These are phyloP conservation scores for Coemansia sp. DNA, from an alignment of 192 early-diverging fungal genomes.

Conservation along the genomic window DNA sequence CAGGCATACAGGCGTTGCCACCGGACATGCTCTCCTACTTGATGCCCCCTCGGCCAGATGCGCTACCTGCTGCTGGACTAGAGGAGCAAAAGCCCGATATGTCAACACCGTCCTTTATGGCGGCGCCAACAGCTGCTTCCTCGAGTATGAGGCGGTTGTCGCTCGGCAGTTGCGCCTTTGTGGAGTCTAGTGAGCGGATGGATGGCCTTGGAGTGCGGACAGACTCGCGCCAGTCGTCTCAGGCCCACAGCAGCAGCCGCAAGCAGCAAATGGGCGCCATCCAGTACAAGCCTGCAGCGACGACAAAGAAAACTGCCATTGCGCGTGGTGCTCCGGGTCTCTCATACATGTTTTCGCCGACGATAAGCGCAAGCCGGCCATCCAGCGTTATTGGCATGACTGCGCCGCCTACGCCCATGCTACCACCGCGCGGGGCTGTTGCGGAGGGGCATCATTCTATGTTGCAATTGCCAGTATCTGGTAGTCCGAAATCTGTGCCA, in stretches of 20 bases:
- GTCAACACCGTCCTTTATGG: neutral
- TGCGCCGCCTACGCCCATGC: slow-evolving; percentile 13
- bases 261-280: slow-evolving; percentile 36
- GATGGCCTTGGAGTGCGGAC: slow-evolving; percentile 23
- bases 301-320: slow-evolving; percentile 27
- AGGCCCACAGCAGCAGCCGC: slow-evolving; percentile 21
- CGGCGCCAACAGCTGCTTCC: neutral
- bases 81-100: neutral
- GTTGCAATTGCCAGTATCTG: neutral
- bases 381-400: slow-evolving; percentile 43
- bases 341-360: slow-evolving; percentile 59
- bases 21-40: slow-evolving; percentile 6
- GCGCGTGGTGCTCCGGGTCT: slow-evolving; percentile 55
- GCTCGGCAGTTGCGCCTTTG: slow-evolving; percentile 15
- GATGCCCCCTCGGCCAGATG: neutral
- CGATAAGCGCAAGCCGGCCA: slow-evolving; percentile 40
- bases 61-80: neutral
- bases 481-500: neutral
- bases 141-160: slow-evolving; percentile 16
- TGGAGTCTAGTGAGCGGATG: slow-evolving; percentile 20
- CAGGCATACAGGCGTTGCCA: slow-evolving; percentile 9
- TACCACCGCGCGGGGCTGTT: neutral
- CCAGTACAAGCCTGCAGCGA: slow-evolving; percentile 48
- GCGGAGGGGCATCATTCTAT: neutral
- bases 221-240: slow-evolving; percentile 28